A percentile compares a stretch with the other conserved stretches of the same genome.
Evolutionary conservation across 83 land plant species (phyloP).

Genomic region (Picea abies): DNA sequence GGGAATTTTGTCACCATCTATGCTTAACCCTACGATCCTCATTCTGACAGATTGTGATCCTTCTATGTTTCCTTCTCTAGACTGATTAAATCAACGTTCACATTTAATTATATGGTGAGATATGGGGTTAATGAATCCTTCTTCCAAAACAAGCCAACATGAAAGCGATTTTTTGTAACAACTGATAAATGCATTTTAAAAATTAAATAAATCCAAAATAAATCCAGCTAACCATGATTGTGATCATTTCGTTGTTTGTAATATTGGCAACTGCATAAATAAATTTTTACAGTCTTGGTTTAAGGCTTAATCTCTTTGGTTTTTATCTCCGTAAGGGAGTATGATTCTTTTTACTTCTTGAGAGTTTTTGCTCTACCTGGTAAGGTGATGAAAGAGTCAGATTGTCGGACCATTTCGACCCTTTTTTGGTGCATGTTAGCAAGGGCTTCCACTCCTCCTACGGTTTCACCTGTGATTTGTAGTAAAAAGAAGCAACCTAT

Average conservation of each 20-base stretch:
- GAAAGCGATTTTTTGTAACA: neutral
- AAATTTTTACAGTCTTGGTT: neutral
- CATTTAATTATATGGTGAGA: too few species aligned
- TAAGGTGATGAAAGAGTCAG: slow-evolving; percentile 85
- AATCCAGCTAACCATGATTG: neutral
- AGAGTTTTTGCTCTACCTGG: slow-evolving; percentile 48
- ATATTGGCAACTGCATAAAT: too few species aligned
- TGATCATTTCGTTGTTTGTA: too few species aligned
- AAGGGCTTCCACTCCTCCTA: slow-evolving; percentile 74
- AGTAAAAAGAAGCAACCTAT: neutral
- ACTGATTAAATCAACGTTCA: too few species aligned
- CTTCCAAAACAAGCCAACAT: too few species aligned
- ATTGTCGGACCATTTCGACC: slow-evolving; percentile 81
- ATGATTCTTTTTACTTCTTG: neutral
- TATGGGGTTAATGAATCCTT: too few species aligned
- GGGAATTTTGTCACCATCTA: too few species aligned
- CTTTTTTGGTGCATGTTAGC: slow-evolving; percentile 84
- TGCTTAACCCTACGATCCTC: too few species aligned
- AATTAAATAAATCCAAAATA: neutral
- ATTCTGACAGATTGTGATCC: too few species aligned
- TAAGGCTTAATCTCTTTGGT: neutral
- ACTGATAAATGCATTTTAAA: too few species aligned
- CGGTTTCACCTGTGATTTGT: slow-evolving; percentile 76
- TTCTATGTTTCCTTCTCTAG: too few species aligned
- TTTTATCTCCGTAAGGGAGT: too few species aligned